phyloP scores from a whole-genome alignment of 345 rosid species.

The Diplotaxis tenuifolia region DNA sequence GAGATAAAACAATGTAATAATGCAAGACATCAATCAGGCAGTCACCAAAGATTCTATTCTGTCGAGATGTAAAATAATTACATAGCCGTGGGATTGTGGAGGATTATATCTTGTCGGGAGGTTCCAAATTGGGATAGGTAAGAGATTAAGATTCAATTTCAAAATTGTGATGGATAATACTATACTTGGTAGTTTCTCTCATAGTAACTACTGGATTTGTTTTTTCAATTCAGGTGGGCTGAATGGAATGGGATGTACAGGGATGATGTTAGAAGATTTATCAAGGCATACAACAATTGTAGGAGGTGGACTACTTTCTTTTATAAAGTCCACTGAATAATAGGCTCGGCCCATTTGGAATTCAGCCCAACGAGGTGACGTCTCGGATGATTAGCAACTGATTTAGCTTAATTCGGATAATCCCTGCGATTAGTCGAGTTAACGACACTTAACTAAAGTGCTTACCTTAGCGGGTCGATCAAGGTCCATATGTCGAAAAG shows the following conservation, averaged over 20 bases:
- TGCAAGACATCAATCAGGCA: constrained; percentile 70
- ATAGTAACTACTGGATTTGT: constrained; percentile 11
- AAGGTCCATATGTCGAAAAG: too few relatives aligned
- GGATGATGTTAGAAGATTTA: constrained; percentile 75
- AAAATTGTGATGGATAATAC: constrained; percentile 84
- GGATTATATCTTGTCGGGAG: constrained; percentile 89
- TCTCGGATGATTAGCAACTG: too few relatives aligned
- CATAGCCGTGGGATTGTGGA: constrained; percentile 98
- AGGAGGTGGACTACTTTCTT: too few relatives aligned
- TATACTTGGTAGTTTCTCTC: neutral
- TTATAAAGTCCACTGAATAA: too few relatives aligned
- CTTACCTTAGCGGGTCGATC: too few relatives aligned
- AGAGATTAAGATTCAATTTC: constrained; percentile 40
- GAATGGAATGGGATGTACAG: constrained; percentile 98
- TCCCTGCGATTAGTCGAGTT: too few relatives aligned
- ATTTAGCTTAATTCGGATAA: too few relatives aligned
- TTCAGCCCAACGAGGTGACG: too few relatives aligned
- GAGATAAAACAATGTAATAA: too few relatives aligned
- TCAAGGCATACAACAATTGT: constrained; percentile 67
- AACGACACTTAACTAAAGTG: too few relatives aligned
- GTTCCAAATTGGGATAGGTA: constrained; percentile 97
- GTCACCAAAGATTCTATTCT: constrained; percentile 76
- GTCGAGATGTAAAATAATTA: constrained; percentile 80
- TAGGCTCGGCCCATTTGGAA: too few relatives aligned
- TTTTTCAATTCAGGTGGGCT: constrained; percentile 68